Evolutionary conservation across 257 asterid genomes (phyloP).

Genomic region (Solanum clarkiae): DNA sequence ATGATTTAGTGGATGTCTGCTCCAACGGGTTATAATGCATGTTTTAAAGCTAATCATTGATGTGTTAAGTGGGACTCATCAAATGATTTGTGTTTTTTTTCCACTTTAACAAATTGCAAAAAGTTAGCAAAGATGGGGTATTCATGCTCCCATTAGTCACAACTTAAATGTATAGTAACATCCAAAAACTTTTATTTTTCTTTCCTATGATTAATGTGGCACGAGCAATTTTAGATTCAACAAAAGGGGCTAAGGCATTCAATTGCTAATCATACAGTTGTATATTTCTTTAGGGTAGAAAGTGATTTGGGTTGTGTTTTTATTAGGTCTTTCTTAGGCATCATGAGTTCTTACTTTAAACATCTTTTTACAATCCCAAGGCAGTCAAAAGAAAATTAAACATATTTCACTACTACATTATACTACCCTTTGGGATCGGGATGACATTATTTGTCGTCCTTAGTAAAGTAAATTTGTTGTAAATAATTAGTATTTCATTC

Average conservation of each 20-base stretch:
- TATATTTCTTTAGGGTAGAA: background rate
- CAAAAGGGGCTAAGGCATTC: background rate
- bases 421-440: background rate
- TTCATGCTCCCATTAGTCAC: background rate
- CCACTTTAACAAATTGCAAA: background rate
- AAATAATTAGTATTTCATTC: too few species aligned
- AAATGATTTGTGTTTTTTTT: background rate
- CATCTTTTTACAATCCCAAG: background rate
- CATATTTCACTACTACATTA: background rate
- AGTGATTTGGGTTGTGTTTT: background rate
- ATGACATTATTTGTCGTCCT: background rate
- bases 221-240: background rate
- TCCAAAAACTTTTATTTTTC: background rate
- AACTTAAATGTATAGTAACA: background rate
- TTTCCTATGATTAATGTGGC: background rate
- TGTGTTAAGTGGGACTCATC: background rate
- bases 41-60: background rate
- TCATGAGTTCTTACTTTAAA: background rate
- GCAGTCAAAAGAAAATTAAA: background rate
- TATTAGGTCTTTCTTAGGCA: background rate
- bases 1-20: background rate
- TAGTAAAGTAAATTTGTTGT: too few species aligned
- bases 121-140: background rate
- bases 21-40: background rate
- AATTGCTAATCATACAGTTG: background rate